Percentiles rank a stretch among this genome's conserved stretches.
These are phyloP conservation scores for Penicillium sp. DNA, from an alignment of 2,329 filamentous ascomycete genomes.

Conservation along the genomic window DNA sequence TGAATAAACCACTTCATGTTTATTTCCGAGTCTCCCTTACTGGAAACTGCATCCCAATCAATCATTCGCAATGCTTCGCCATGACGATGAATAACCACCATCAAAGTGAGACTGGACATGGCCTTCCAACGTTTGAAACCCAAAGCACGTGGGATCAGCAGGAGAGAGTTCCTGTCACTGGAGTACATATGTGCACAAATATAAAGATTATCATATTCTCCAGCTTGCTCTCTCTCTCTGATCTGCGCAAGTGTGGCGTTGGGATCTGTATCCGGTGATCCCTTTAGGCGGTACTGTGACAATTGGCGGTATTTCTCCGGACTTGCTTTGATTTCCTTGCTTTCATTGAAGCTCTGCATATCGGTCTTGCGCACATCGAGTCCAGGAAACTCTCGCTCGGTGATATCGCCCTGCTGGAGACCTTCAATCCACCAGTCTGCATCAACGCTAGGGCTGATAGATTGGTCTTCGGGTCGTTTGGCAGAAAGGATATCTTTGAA, in stretches of 20 bases:
- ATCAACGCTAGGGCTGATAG: conserved; percentile 36
- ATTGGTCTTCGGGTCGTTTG: conserved; percentile 36
- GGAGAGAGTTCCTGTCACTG: conserved; percentile 57
- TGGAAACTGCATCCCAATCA: conserved; percentile 29
- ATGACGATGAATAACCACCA: conserved; percentile 50
- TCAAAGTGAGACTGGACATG: conserved; percentile 52
- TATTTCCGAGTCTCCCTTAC: conserved; percentile 15
- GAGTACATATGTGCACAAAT: conserved; percentile 60
- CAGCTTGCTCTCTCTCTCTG: conserved; percentile 29
- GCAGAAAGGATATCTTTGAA: conserved; percentile 32
- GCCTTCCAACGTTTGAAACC: conserved; percentile 41
- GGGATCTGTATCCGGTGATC: conserved; percentile 37
- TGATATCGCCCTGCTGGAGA: conserved; percentile 26
- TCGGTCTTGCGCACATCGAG: conserved; percentile 55
- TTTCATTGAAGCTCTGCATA: conserved; percentile 52
- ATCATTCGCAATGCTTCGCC: conserved; percentile 44
- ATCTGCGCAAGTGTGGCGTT: conserved; percentile 14
- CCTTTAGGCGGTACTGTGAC: conserved; percentile 49
- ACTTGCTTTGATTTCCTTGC: conserved; percentile 23
- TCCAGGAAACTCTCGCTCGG: conserved; percentile 38
- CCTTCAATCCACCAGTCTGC: conserved; percentile 37
- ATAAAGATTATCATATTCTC: conserved; percentile 53
- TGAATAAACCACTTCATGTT: conserved; percentile 51
- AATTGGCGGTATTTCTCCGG: conserved; percentile 45
- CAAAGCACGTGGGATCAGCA: conserved; percentile 54